These are phyloP conservation scores for Aspergillus cavernicola DNA, from an alignment of 495 filamentous ascomycete genomes.

Conservation along the genomic window DNA sequence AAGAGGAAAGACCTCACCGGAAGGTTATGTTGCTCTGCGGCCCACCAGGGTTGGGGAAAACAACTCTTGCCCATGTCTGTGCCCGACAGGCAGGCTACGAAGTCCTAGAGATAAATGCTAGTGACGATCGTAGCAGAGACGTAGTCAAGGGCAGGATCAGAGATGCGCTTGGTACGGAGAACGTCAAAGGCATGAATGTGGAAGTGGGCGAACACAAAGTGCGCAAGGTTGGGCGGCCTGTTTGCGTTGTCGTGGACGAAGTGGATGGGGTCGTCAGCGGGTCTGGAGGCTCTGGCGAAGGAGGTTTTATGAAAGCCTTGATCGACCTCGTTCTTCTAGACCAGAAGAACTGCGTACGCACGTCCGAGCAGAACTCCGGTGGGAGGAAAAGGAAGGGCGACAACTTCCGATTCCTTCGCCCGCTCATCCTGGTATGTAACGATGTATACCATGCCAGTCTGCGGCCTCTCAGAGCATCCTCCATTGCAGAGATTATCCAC, in stretches of 20 bases:
- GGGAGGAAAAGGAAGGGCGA: conserved; percentile 66
- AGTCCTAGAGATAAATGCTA: conserved; percentile 92
- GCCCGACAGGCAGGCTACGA: conserved; percentile 94
- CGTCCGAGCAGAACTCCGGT: conserved; percentile 28
- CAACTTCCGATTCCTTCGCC: conserved; percentile 78
- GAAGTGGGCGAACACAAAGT: conserved; percentile 59
- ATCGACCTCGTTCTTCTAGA: conserved; percentile 84
- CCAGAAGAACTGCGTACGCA: conserved; percentile 66
- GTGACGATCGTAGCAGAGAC: conserved; percentile 92
- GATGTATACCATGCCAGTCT: conserved; percentile 94
- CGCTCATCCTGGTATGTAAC: conserved; percentile 92
- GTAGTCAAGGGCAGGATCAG: conserved; percentile 88
- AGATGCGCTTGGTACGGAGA: conserved; percentile 86
- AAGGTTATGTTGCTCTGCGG: conserved; percentile 90
- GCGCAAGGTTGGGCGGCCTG: conserved; percentile 73
- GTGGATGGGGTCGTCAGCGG: conserved; percentile 90
- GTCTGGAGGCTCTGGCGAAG: conserved; percentile 64
- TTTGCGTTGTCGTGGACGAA: conserved; percentile 94
- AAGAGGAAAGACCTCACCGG: conserved; percentile 65
- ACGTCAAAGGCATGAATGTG: conserved; percentile 75
- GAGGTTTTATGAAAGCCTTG: conserved; percentile 91
- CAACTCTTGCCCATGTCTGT: conserved; percentile 93
- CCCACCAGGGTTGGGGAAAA: conserved; percentile 91
- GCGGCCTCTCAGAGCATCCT: conserved; percentile 74
- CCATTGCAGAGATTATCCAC: conserved; percentile 84